Conservation (phyloP, 768 basidiomycete species). For the Lentinula detonsa region DNA sequence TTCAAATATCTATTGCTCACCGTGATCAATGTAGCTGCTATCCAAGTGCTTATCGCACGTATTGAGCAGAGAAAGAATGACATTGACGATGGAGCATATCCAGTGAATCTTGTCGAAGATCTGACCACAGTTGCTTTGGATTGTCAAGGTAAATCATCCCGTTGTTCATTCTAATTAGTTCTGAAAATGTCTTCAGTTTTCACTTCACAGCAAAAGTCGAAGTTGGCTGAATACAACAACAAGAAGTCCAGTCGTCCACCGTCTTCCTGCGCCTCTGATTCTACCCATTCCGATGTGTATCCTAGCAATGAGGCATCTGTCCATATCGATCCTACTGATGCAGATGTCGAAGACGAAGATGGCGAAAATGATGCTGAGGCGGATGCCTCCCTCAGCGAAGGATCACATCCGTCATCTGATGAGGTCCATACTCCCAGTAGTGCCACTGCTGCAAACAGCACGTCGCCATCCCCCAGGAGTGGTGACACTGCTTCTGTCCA, state of each 20-base stretch:
- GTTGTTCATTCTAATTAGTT: neutral
- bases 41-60: constrained; percentile 53
- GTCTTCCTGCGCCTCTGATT: constrained; percentile 2
- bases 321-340: constrained; percentile 1
- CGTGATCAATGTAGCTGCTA: constrained; percentile 36
- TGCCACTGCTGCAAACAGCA: constrained; percentile 6
- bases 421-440: constrained; percentile 11
- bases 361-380: constrained; percentile 4
- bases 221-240: constrained; percentile 37
- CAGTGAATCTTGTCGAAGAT: constrained; percentile 36
- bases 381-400: constrained; percentile 1
- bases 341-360: constrained; percentile 7
- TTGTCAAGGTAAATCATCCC: constrained; percentile 44
- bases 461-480: neutral
- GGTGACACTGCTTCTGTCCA: neutral
- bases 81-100: constrained; percentile 32
- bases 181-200: constrained; percentile 39
- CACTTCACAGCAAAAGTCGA: constrained; percentile 51
- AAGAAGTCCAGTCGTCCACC: neutral
- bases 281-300: neutral
- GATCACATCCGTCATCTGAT: constrained; percentile 3
- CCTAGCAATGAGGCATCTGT: neutral
- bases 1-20: constrained; percentile 29
- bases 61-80: constrained; percentile 26
- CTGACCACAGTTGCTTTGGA: constrained; percentile 39